Base-by-base conservation (phyloP, 495 filamentous ascomycete species). In the Cenococcum geophilum region DNA sequence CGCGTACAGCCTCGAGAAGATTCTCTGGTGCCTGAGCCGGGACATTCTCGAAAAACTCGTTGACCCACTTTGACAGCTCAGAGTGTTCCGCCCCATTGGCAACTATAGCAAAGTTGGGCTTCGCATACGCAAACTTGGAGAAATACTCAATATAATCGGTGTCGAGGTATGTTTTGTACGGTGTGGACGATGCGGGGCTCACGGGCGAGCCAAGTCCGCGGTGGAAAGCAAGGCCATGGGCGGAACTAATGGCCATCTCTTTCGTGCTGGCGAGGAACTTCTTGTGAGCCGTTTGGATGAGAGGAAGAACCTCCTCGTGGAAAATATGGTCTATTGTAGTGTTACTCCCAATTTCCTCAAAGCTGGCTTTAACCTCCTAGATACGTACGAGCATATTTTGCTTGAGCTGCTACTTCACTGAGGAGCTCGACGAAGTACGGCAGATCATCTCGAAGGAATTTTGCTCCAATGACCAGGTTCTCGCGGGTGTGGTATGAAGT, bases 371-470 rank as follows among this genome's bases (percentile, higher is more conserved):
- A 69, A 42, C 57, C 42, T 54, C 42, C 6, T n/a, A 27, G 14
- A 35, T 6, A 65, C 70, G 57, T 71, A 74, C 72, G 55, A 35
- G 57, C 34, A 71, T 87, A 99, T 74, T 88, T 91, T 57, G 95
- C 92, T 75, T 88, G 78, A 57, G 86, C 83, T 63, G 93, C 80
- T 72, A 97, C 88, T 78, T 99, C 93, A 57, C 85, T 91, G 67
- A 99, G 82, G 65, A 97, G 80, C 80, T 99, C 93, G 72, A 90
- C 83, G 76, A 96, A 99, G 83, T 97, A 99, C 64, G 93, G 92
- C 62, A 99, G 84, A 67, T 99, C 91, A 71, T 92, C 85, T 72
- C 91, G 82, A 59, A 99, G 82, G 82, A 97, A 97, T 75, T 89
- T 96, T 72, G 93, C 88, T 74, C 89, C 83, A 68, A 97, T 77